These are phyloP conservation scores for Rhodotorula sp. DNA, from an alignment of 1,284 basidiomycete species.

Conservation along the genomic window DNA sequence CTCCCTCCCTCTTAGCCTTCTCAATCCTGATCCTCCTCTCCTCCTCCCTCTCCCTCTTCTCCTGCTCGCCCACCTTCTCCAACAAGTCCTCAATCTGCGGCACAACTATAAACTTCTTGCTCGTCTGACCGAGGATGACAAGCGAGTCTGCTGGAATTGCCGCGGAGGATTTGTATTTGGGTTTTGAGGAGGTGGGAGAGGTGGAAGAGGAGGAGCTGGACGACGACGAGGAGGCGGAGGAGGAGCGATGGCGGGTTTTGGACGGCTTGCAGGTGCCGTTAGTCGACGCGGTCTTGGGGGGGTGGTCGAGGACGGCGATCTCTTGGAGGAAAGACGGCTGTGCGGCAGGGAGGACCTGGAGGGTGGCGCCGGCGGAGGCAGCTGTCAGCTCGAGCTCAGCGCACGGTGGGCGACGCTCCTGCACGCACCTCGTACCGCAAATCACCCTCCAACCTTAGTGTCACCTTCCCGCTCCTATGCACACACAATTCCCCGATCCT, in stretches of 20 bases:
- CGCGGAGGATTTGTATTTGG: too few relatives aligned
- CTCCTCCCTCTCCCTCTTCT: conserved; percentile 32
- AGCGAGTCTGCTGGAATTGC: conserved; percentile 29
- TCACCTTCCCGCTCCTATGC: conserved; percentile 41
- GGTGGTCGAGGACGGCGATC: conserved; percentile 42
- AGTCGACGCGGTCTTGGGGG: background rate
- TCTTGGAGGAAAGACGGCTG: conserved; percentile 45
- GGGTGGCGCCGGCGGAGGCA: background rate
- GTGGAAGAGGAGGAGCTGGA: background rate
- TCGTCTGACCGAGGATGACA: conserved; percentile 43
- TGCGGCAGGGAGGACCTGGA: conserved; percentile 44
- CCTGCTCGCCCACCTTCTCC: conserved; percentile 26
- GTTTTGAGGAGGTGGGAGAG: background rate
- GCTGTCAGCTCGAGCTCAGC: background rate
- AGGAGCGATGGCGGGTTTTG: background rate
- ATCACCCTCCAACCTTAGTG: conserved; percentile 36
- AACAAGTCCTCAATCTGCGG: conserved; percentile 42
- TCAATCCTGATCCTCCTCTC: conserved; percentile 28
- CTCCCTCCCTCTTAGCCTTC: conserved; percentile 24
- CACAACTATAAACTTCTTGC: conserved; percentile 44
- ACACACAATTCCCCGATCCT: conserved; percentile 43
- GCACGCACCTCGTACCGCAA: conserved; percentile 41
- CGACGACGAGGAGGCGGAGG: background rate
- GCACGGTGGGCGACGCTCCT: background rate
- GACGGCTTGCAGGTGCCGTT: background rate